Conservation (phyloP, 345 rosid genomes). For the Eucalyptus paniculata region DNA sequence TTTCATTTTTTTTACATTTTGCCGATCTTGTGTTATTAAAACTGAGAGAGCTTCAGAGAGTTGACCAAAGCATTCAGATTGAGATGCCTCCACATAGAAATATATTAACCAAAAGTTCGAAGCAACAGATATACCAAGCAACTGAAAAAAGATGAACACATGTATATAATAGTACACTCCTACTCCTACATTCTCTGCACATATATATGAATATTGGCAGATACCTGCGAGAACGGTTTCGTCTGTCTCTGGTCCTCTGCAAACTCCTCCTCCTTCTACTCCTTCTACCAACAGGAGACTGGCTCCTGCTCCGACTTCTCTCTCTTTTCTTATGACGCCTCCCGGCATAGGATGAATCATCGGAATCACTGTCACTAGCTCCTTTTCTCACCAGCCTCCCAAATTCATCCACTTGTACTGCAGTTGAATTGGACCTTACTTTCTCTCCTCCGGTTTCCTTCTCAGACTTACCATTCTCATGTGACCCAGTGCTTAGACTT, state of each 20-base stretch:
- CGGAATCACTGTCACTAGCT: slow-evolving; percentile 50
- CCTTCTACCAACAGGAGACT: slow-evolving; percentile 26
- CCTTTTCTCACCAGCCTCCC: slow-evolving; percentile 46
- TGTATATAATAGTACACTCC: not conserved
- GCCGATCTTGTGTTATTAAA: not conserved
- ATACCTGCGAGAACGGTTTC: slow-evolving; percentile 49
- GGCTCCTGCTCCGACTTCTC: slow-evolving; percentile 23
- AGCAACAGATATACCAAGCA: not conserved
- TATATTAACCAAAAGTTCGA: not conserved
- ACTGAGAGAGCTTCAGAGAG: not conserved
- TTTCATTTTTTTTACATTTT: not conserved
- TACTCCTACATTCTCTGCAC: not conserved
- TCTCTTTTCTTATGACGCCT: slow-evolving; percentile 16
- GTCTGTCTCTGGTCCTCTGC: slow-evolving; percentile 25
- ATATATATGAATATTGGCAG: not conserved
- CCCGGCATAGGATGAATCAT: slow-evolving; percentile 13
- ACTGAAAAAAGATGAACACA: not conserved
- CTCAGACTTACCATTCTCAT: not conserved
- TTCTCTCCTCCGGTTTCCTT: slow-evolving; percentile 11
- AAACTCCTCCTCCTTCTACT: slow-evolving; percentile 27
- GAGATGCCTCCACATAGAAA: not conserved
- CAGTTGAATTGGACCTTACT: slow-evolving; percentile 6
- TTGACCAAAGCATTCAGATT: not conserved
- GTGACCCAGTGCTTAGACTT: slow-evolving; percentile 1
- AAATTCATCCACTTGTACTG: slow-evolving; percentile 37